A percentile compares a stretch with the other conserved stretches of the same genome.
Evolutionary conservation across 2,329 filamentous ascomycete species (phyloP).

Genomic region (Sclerotiophoma versabilis): DNA sequence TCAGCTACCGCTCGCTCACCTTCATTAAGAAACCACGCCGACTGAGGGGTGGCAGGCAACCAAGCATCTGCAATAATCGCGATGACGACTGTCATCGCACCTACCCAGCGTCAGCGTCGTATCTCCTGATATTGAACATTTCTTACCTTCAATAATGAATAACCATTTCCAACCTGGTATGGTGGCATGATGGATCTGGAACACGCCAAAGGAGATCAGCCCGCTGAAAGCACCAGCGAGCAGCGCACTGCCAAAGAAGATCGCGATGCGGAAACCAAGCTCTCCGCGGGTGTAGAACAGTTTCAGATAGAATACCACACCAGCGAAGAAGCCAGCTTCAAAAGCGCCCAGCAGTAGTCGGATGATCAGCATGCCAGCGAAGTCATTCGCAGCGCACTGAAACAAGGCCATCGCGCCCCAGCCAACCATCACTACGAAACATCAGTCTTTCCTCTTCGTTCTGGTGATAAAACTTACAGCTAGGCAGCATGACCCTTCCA

Average conservation of each 20-base stretch:
- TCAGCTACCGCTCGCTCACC: constrained; percentile 51
- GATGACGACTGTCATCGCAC: constrained; percentile 44
- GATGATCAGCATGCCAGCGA: constrained; percentile 58
- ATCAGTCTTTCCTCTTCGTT: neutral
- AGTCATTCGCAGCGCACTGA: constrained; percentile 59
- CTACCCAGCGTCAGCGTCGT: neutral
- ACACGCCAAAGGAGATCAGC: constrained; percentile 52
- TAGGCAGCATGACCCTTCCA: constrained; percentile 52
- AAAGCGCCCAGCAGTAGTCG: constrained; percentile 57
- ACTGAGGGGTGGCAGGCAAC: constrained; percentile 42
- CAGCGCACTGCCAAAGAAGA: constrained; percentile 55
- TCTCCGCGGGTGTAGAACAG: constrained; percentile 56
- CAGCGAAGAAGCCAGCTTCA: constrained; percentile 64
- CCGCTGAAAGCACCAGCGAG: constrained; percentile 53
- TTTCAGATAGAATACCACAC: constrained; percentile 62
- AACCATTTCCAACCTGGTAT: constrained; percentile 58
- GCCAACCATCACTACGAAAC: constrained; percentile 49
- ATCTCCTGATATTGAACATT: no score
- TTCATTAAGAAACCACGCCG: constrained; percentile 50
- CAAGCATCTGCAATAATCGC: constrained; percentile 43
- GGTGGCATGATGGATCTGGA: constrained; percentile 57
- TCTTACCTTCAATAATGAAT: constrained; percentile 52
- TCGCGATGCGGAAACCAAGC: constrained; percentile 54
- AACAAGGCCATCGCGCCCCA: constrained; percentile 59
- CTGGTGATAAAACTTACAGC: constrained; percentile 21